Evolutionary conservation across 805 yeast species (phyloP).

Genomic region (Sungouiozyma ichnusensis): DNA sequence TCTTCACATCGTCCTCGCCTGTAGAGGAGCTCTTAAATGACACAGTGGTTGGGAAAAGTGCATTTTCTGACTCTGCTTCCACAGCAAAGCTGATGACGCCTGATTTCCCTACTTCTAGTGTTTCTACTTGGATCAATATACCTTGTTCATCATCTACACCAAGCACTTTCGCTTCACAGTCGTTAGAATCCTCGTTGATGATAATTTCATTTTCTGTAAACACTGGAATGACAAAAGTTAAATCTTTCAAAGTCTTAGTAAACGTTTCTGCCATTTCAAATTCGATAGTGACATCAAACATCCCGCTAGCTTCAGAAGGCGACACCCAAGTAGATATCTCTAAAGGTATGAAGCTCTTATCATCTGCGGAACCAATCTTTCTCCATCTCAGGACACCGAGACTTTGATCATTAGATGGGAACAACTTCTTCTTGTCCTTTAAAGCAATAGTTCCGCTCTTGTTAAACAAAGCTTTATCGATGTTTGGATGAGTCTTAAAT

Average conservation of each 20-base stretch:
- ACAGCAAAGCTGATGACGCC: slow-evolving; percentile 77
- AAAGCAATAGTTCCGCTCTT: slow-evolving; percentile 50
- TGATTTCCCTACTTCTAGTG: slow-evolving; percentile 39
- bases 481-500: slow-evolving; percentile 93
- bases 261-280: slow-evolving; percentile 56
- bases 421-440: slow-evolving; percentile 66
- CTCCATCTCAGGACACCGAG: slow-evolving; percentile 93
- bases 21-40: slow-evolving; percentile 43
- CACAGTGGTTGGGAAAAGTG: slow-evolving; percentile 79
- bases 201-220: slow-evolving; percentile 45
- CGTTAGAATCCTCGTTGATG: slow-evolving; percentile 39
- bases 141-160: slow-evolving; percentile 56
- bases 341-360: slow-evolving; percentile 48
- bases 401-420: slow-evolving; percentile 86
- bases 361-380: slow-evolving; percentile 53
- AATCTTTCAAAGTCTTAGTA: slow-evolving; percentile 36
- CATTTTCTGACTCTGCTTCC: slow-evolving; percentile 68
- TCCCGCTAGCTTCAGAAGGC: slow-evolving; percentile 45
- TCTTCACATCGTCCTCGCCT: slow-evolving; percentile 26
- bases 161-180: slow-evolving; percentile 43
- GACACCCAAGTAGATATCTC: slow-evolving; percentile 78
- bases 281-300: slow-evolving; percentile 74
- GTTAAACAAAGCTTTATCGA: slow-evolving; percentile 66
- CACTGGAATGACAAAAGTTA: slow-evolving; percentile 51
- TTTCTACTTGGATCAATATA: slow-evolving; percentile 50